Conservation (phyloP, 192 early-diverging fungal genomes). For the Podila minutissima region DNA sequence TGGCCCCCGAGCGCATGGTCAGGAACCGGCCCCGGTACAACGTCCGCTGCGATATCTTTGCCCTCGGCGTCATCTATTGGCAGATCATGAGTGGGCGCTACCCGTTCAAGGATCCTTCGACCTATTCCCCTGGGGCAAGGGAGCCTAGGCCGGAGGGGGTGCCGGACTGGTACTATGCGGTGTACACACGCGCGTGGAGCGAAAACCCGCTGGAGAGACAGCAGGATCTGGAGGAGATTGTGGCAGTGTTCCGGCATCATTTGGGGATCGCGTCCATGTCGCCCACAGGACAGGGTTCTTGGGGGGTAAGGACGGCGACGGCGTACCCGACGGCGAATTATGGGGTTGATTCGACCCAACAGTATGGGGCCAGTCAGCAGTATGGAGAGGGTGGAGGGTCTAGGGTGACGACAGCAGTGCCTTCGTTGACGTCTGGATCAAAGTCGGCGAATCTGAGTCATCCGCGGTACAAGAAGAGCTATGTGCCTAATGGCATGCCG, state of each 20-base stretch:
- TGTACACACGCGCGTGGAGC: conserved; percentile 34
- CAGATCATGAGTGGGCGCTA: conserved; percentile 19
- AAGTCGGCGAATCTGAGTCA: background rate
- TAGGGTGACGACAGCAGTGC: background rate
- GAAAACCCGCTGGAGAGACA: conserved; percentile 27
- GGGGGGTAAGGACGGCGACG: background rate
- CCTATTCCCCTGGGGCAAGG: background rate
- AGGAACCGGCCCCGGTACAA: conserved; percentile 23
- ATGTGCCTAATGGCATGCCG: background rate
- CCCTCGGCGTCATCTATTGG: conserved; percentile 28
- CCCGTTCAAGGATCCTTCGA: conserved; percentile 11
- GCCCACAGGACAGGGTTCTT: background rate
- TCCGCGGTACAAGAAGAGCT: background rate
- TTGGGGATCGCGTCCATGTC: background rate
- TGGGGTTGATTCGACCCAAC: too few relatives aligned
- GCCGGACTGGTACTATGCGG: conserved; percentile 25
- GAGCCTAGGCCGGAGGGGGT: conserved; percentile 22
- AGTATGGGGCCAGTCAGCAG: too few relatives aligned
- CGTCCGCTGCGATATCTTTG: conserved; percentile 26
- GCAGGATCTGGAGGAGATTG: conserved; percentile 27
- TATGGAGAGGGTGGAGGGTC: too few relatives aligned
- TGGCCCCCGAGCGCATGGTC: conserved; percentile 23
- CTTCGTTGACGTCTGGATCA: background rate
- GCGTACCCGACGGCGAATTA: too few relatives aligned
- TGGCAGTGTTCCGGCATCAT: conserved; percentile 4